Percentiles rank a stretch among this genome's conserved stretches.
These are phyloP conservation scores for Agapanthus africanus DNA, from an alignment of 106 monocot genomes.

Conservation along the genomic window DNA sequence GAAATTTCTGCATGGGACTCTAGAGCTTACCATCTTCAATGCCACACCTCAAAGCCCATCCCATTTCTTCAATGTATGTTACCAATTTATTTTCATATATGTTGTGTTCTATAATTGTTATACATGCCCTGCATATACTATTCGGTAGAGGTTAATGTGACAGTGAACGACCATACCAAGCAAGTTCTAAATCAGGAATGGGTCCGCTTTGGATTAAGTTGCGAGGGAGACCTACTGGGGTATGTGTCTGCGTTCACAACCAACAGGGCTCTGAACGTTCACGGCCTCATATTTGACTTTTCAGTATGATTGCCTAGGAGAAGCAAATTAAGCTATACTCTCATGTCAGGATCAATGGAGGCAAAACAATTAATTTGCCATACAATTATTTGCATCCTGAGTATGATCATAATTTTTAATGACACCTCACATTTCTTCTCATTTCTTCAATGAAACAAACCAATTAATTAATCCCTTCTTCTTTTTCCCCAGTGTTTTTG, in stretches of 20 bases:
- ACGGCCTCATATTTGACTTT: too few relatives aligned
- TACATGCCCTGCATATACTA: not conserved
- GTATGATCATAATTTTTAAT: not conserved
- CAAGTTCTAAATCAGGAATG: too few relatives aligned
- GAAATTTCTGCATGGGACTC: slow-evolving; percentile 5
- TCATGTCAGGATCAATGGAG: too few relatives aligned
- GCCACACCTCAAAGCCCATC: not conserved
- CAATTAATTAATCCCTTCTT: not conserved
- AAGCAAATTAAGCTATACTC: too few relatives aligned
- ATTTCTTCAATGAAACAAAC: not conserved
- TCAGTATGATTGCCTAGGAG: too few relatives aligned
- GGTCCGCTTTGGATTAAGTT: too few relatives aligned
- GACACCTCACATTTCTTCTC: not conserved
- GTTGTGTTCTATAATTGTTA: too few relatives aligned
- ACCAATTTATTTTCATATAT: not conserved
- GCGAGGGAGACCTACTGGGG: too few relatives aligned
- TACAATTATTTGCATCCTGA: not conserved
- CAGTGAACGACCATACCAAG: too few relatives aligned
- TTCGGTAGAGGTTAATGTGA: too few relatives aligned
- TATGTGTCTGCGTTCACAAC: too few relatives aligned
- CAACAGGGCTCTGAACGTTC: too few relatives aligned
- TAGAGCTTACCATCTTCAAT: not conserved
- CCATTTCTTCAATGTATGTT: not conserved
- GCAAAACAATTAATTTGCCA: not conserved
- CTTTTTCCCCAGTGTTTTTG: slow-evolving; percentile 20